Evolutionary conservation across 2,329 filamentous ascomycete genomes (phyloP), one percentile per base, ranked within the genome.

Genomic region (Fusarium nematophilum): DNA sequence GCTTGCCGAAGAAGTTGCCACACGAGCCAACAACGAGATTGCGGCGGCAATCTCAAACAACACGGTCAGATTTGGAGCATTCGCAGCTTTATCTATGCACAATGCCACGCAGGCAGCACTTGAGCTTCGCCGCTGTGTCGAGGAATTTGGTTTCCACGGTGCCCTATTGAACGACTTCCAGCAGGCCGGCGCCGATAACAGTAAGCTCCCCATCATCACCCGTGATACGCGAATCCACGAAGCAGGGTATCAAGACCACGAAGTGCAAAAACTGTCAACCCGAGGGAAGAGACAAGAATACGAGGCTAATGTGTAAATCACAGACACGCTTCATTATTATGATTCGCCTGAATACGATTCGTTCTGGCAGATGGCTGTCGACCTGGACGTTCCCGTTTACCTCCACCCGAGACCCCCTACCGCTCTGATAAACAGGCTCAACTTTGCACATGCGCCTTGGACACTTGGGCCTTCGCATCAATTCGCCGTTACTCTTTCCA

Each of bases 131-230:
- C 34, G 59, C 10, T 49, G 36, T 1, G 45, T 58, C 2, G 31
- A 51, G 1, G 15, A 48, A 3, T 1, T 62, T 27, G 53, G 57
- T 0, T 44, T 62, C 4, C 50, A 47, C 1, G 57, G 53, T 0
- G 57, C 13, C 1, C 30, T 62, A 25, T 37, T 62, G 1, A 62
- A 62, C 15, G 57, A 58, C 13, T 62, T 55, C 9, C 57, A 62
- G 9, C 49, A 37, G 3, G 18, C 11, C 1, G 39, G 46, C 1
- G n/a, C n/a, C n/a, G n/a, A n/a, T n/a, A n/a, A n/a, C n/a, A n/a
- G n/a, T n/a, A n/a, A n/a, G n/a, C n/a, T n/a, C n/a, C n/a, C n/a
- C n/a, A n/a, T n/a, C n/a, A n/a, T n/a, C n/a, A n/a, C n/a, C n/a
- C n/a, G n/a, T n/a, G n/a, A n/a, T n/a, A n/a, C n/a, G n/a, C n/a